Evolutionary conservation across 106 monocot species (phyloP).

Genomic region (Dactylorhiza incarnata): DNA sequence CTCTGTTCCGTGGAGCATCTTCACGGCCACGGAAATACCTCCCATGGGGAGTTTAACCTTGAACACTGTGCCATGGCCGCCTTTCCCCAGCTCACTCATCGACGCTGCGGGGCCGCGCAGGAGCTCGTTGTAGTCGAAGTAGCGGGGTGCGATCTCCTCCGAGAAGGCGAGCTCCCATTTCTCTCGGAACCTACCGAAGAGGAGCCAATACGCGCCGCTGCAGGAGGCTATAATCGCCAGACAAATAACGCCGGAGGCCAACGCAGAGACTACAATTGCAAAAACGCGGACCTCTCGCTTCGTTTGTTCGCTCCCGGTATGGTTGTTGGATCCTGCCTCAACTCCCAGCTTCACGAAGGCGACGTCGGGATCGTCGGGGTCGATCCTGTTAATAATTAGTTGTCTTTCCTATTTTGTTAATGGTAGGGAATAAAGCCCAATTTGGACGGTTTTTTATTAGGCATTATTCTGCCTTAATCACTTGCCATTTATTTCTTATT

Average conservation of each 20-base stretch:
- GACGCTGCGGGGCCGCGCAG: constrained; percentile 7
- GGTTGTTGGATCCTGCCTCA: neutral
- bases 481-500: too few species aligned
- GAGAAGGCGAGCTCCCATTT: neutral
- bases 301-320: neutral
- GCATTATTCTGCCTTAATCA: too few species aligned
- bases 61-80: constrained; percentile 24
- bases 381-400: too few species aligned
- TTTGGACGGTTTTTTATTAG: too few species aligned
- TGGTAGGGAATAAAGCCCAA: too few species aligned
- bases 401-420: too few species aligned
- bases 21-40: neutral
- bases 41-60: constrained; percentile 4
- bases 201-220: neutral
- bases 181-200: neutral
- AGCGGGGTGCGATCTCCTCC: neutral
- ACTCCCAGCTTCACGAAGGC: neutral
- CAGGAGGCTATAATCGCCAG: neutral
- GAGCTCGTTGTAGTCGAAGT: constrained; percentile 19
- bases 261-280: neutral
- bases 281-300: neutral
- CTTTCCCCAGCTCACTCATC: constrained; percentile 20
- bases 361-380: neutral
- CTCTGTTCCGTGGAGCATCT: neutral
- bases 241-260: neutral